These are phyloP conservation scores for Ceratobasidium sp. DNA, from an alignment of 1,284 basidiomycete species.

Conservation along the genomic window DNA sequence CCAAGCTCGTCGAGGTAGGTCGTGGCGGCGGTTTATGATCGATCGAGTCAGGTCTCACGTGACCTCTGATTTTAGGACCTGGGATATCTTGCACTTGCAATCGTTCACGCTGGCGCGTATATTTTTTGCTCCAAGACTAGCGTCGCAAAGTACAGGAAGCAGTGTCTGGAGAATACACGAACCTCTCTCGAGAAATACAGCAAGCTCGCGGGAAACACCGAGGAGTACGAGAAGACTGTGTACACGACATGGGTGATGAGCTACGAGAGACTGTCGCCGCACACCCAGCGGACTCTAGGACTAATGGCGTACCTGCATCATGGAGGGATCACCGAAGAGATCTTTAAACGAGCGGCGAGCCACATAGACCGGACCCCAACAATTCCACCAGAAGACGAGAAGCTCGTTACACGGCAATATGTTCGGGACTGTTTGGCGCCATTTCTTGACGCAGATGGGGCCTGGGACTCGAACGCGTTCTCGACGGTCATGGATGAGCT, in stretches of 20 bases:
- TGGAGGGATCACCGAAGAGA: neutral
- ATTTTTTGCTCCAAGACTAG: neutral
- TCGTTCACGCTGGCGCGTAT: constrained; percentile 22
- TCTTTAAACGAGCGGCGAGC: constrained; percentile 2
- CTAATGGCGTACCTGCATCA: constrained; percentile 9
- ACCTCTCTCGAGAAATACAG: no score
- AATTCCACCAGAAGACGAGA: neutral
- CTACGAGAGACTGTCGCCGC: neutral
- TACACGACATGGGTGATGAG: neutral
- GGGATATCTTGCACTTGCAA: constrained; percentile 6
- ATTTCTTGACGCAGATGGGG: neutral
- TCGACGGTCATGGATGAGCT: neutral
- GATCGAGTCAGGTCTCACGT: no score
- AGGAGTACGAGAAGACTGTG: no score
- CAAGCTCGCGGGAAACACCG: neutral
- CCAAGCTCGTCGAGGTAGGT: neutral
- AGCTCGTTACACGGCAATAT: neutral
- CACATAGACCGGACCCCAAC: neutral
- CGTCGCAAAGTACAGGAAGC: neutral
- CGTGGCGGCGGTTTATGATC: no score
- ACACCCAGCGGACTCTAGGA: neutral
- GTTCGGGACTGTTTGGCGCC: neutral
- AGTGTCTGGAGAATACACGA: neutral
- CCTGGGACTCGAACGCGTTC: constrained; percentile 1
- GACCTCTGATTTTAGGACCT: neutral